Percentiles rank a stretch among this genome's conserved stretches.
These are phyloP conservation scores for Aspergillus baeticus DNA, from an alignment of 495 filamentous ascomycete species.

Conservation along the genomic window DNA sequence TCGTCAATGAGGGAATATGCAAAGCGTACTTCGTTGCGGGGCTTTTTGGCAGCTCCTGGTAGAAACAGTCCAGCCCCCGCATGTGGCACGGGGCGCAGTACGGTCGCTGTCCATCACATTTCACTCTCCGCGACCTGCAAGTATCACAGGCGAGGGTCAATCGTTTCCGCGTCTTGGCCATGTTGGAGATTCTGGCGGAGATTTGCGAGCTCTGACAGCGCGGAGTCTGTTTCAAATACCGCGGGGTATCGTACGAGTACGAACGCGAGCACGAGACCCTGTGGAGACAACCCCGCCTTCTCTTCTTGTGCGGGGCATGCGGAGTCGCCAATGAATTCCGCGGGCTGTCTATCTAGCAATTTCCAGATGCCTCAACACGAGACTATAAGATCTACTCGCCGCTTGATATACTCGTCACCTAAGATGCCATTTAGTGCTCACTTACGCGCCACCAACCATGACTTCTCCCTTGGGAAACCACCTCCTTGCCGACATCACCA, in stretches of 20 bases:
- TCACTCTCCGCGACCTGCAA: neutral
- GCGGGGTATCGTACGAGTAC: too few relatives aligned
- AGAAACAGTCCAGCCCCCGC: constrained; percentile 7
- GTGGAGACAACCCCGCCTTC: too few relatives aligned
- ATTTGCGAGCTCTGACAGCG: neutral
- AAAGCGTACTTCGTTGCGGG: neutral
- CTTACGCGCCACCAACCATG: neutral
- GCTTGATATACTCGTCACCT: too few relatives aligned
- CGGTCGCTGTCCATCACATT: constrained; percentile 12
- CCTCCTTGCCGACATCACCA: constrained; percentile 3
- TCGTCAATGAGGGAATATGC: too few relatives aligned
- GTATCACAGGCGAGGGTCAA: constrained; percentile 8
- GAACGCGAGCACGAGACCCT: too few relatives aligned
- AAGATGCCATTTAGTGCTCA: too few relatives aligned
- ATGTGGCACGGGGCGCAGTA: neutral
- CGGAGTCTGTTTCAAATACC: neutral
- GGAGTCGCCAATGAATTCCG: too few relatives aligned
- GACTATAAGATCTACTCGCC: too few relatives aligned
- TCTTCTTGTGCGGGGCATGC: too few relatives aligned
- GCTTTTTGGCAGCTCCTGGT: constrained; percentile 6
- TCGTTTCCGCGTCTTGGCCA: neutral
- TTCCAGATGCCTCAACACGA: too few relatives aligned
- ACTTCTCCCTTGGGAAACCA: constrained; percentile 1
- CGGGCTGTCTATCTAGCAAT: too few relatives aligned
- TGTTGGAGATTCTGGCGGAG: neutral